Conservation (phyloP, 2,329 filamentous ascomycete species). For the Penicillium sp. region DNA sequence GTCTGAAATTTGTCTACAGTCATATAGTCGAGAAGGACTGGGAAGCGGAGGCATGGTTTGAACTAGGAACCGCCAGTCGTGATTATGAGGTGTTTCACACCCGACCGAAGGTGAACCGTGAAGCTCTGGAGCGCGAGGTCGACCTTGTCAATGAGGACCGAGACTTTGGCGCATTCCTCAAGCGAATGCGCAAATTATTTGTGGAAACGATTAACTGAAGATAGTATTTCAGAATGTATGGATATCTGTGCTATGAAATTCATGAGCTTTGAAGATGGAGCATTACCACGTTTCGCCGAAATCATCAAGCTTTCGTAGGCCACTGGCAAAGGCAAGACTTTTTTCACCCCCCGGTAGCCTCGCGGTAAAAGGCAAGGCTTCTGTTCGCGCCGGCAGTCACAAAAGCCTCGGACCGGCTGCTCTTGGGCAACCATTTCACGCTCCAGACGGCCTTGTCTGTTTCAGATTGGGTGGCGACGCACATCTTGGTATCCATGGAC, state of each 20-base stretch:
- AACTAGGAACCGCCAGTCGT: slow-evolving; percentile 75
- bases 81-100: slow-evolving; percentile 85
- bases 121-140: slow-evolving; percentile 55
- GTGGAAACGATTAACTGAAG: slow-evolving; percentile 53
- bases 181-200: slow-evolving; percentile 63
- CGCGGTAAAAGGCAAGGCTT: slow-evolving; percentile 78
- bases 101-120: slow-evolving; percentile 64
- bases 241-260: slow-evolving; percentile 13
- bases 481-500: slow-evolving; percentile 79
- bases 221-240: background rate
- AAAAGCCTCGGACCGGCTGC: slow-evolving; percentile 64
- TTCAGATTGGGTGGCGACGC: slow-evolving; percentile 92
- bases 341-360: slow-evolving; percentile 68
- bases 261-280: slow-evolving; percentile 15
- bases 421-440: slow-evolving; percentile 79
- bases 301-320: slow-evolving; percentile 11
- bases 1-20: slow-evolving; percentile 85
- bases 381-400: slow-evolving; percentile 74
- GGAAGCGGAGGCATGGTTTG: slow-evolving; percentile 91
- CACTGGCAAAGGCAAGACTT: background rate
- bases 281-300: slow-evolving; percentile 12
- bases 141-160: slow-evolving; percentile 60
- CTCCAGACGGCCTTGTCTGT: slow-evolving; percentile 82
- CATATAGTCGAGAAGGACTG: slow-evolving; percentile 84
- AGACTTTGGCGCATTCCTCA: slow-evolving; percentile 61